phyloP scores from a whole-genome alignment of 257 asterid species.

The Leptodermis oblonga region DNA sequence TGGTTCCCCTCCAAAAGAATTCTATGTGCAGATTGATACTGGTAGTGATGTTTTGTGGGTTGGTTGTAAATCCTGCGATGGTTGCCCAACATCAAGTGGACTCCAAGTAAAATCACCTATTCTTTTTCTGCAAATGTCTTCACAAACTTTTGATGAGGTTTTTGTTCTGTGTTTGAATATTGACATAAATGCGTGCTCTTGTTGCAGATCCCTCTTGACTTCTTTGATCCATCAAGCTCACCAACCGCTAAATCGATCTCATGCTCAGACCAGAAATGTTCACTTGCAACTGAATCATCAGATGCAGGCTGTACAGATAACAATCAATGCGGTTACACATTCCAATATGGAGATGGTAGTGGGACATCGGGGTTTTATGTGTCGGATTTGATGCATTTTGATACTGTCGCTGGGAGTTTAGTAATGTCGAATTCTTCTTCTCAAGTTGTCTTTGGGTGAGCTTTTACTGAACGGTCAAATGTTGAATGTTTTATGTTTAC shows the following conservation, averaged over 20 bases:
- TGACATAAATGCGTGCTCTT: neutral
- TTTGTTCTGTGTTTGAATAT: neutral
- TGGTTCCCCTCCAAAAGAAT: constrained; percentile 89
- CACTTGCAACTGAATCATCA: constrained; percentile 50
- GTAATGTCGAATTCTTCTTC: constrained; percentile 66
- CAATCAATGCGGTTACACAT: constrained; percentile 72
- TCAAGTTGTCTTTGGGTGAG: constrained; percentile 83
- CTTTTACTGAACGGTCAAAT: constrained; percentile 11
- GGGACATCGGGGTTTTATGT: constrained; percentile 87
- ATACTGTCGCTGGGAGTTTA: constrained; percentile 58
- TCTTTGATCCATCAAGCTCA: constrained; percentile 78
- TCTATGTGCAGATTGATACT: constrained; percentile 93
- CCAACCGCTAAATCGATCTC: constrained; percentile 51
- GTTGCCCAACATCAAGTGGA: constrained; percentile 93
- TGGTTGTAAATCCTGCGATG: constrained; percentile 75
- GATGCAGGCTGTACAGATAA: constrained; percentile 57
- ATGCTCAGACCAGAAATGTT: constrained; percentile 86
- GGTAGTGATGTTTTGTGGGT: constrained; percentile 99
- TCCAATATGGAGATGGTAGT: constrained; percentile 98
- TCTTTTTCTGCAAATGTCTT: neutral
- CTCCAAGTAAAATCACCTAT: constrained; percentile 54
- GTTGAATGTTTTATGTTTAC: neutral
- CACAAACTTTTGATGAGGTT: neutral
- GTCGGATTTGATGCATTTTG: constrained; percentile 60
- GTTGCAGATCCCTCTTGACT: constrained; percentile 71